These are phyloP conservation scores for Aspergillus sp. DNA, from an alignment of 2,329 filamentous ascomycete genomes.

Conservation along the genomic window DNA sequence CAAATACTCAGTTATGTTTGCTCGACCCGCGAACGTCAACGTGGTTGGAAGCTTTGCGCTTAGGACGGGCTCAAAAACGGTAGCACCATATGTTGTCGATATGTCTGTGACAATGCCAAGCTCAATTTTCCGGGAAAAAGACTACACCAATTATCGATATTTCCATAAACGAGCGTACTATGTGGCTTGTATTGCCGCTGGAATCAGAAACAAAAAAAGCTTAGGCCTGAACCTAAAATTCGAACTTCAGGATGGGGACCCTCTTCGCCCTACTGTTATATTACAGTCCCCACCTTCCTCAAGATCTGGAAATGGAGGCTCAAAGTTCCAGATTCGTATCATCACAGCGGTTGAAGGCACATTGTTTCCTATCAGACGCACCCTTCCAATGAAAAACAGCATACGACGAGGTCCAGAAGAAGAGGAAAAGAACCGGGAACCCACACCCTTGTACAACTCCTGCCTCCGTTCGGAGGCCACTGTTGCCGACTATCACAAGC, in stretches of 20 bases:
- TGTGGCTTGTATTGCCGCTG: conserved; percentile 74
- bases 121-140: conserved; percentile 84
- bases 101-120: conserved; percentile 83
- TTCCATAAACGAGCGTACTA: conserved; percentile 95
- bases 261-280: conserved; percentile 68
- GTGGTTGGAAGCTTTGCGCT: conserved; percentile 85
- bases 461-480: conserved; percentile 76
- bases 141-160: conserved; percentile 88
- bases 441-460: conserved; percentile 87
- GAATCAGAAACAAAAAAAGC: conserved; percentile 60
- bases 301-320: conserved; percentile 37
- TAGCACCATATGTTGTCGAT: conserved; percentile 63
- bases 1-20: conserved; percentile 79
- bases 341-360: conserved; percentile 70
- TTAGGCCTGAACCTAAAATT: conserved; percentile 61
- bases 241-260: conserved; percentile 69
- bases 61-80: conserved; percentile 67
- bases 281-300: conserved; percentile 38
- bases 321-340: conserved; percentile 67
- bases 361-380: conserved; percentile 70
- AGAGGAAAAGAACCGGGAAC: conserved; percentile 39
- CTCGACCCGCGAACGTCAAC: conserved; percentile 74
- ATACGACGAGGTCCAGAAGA: conserved; percentile 58
- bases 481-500: conserved; percentile 71
- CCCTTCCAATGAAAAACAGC: conserved; percentile 68